Base-by-base conservation (phyloP, 2,329 filamentous ascomycete species). In the Aspergillus oerlinghausenensis region DNA sequence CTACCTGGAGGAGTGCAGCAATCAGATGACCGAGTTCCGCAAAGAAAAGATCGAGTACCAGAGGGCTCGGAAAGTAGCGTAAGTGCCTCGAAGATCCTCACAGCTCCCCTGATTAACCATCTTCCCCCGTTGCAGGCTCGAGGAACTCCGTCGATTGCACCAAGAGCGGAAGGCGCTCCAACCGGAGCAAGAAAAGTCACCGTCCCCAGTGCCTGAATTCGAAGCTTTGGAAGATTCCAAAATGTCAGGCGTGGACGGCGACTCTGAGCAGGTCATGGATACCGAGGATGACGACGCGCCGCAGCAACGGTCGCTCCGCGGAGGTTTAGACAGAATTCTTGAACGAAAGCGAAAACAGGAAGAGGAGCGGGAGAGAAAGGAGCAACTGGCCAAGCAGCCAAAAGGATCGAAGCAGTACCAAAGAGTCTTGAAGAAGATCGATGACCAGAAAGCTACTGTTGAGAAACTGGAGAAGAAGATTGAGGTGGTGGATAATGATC, bases 31-130 rank as follows among this genome's bases (percentile, higher is more conserved):
- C 1, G 85, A 87, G 54, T 91, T 95, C 68, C 87, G 94, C 51
- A 99, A 99, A 74, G 89, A 95, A 70, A 97, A 96, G 77, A 96
- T 97, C 59, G 90, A 96, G 63, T 88, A 86, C 75, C 93, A 97
- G 75, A 85, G 92, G 62, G 85, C 89, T 64, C 86, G 89, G 61
- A 88, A 87, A 72, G 75, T 78, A 63, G 74, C 79, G 79, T 84
- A 77, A 75, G 82, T 79, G 29, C 26, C 9, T 32, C 4, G 50
- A 38, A 19, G 17, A 51, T 21, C 35, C 35, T 2, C 28, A 11
- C 29, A 49, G 25, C 26, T 52, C 3, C 38, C 28, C 29, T 35
- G 9, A 58, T 49, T 51, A 21, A 38, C 48, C 23, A 47, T 52
- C 26, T 52, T 54, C 21, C 43, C 9, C 10, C 43, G 17, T 40